A percentile compares a stretch with the other conserved stretches of the same genome.
These are phyloP conservation scores for Mortierella sp. DNA, from an alignment of 371 early-diverging fungal genomes.

Conservation along the genomic window DNA sequence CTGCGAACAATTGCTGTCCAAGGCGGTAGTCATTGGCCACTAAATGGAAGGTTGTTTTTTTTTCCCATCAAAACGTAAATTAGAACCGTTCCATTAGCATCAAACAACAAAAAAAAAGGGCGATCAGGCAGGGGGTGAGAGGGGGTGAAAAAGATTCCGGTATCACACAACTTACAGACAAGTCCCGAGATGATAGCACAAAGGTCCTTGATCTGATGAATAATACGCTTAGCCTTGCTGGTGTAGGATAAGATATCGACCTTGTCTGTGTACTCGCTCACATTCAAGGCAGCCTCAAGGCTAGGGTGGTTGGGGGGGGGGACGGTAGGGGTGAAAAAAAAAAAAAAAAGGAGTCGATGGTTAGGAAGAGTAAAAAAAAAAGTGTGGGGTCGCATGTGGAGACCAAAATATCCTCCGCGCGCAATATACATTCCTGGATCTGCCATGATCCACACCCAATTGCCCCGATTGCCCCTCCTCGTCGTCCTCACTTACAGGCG, in stretches of 20 bases:
- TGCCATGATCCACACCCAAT: too few species aligned
- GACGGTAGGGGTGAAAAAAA: neutral
- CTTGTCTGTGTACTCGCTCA: conserved; percentile 87
- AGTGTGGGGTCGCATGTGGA: too few species aligned
- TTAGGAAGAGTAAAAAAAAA: too few species aligned
- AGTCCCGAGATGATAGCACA: conserved; percentile 94
- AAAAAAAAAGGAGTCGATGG: neutral
- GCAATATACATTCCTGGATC: too few species aligned
- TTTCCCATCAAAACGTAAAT: neutral
- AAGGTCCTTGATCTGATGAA: conserved; percentile 93
- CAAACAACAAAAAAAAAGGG: too few species aligned
- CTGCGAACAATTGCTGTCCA: conserved; percentile 90
- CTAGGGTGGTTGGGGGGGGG: conserved; percentile 21
- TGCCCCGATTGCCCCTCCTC: too few species aligned
- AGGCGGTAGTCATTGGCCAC: conserved; percentile 82
- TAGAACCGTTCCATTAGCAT: conserved; percentile 13
- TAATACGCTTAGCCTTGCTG: conserved; percentile 89
- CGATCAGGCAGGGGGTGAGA: too few species aligned
- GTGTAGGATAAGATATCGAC: conserved; percentile 89
- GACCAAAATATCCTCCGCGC: too few species aligned
- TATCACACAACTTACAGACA: conserved; percentile 54
- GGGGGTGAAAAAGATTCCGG: too few species aligned
- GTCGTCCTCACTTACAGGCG: conserved; percentile 75
- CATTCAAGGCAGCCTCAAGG: conserved; percentile 92
- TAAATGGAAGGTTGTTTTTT: too few species aligned